Base-by-base conservation (phyloP, 2,329 filamentous ascomycete genomes). In the Fusarium secorum region DNA sequence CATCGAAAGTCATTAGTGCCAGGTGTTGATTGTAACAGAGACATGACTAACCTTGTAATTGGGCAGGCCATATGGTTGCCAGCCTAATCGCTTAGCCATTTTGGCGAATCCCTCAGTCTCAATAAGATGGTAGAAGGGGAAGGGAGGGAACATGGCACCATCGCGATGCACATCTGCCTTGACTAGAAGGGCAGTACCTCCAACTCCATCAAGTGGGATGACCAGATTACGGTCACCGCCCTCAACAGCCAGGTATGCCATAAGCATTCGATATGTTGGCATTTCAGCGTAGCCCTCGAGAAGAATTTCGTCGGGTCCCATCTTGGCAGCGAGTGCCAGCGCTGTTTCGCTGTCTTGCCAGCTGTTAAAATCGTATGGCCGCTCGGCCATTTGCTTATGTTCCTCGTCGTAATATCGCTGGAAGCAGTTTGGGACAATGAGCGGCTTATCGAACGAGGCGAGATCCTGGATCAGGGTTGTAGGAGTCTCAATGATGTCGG, bases 101-200 rank as follows among this genome's bases (percentile, higher is more conserved):
- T 95, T 97, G 22, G 96, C 95, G 78, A 99, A 99, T 0, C 96
- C 96, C 78, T 99, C 96, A 1, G 96, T 98, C 85, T 99, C 96
- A 67, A 99, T 97, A 66, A 99, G 86, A 81, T 99, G 92, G 79
- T 98, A 98, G 79, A 99, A 99, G 6, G 95, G 83, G 79, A 99
- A 99, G 0, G 96, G 89, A 22, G 96, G 96, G 83, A 99, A 99
- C 95, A 98, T 99, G 79, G 96, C 95, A 24, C 96, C 96, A 78
- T 99, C 96, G 30, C 96, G 90, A 80, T 99, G 96, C 28, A 99
- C 96, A 65, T 98, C 95, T 4, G 95, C 96, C 84, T 97, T 98
- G 66, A 99, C 96, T 77, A 99, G 84, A 70, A 99, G 84, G 4
- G 95, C 93, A 2, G 95, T 97, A 38, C 96, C 96, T 60, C 96